These are phyloP conservation scores for Datisca glomerata DNA, from an alignment of 306 rosid genomes.

Conservation along the genomic window DNA sequence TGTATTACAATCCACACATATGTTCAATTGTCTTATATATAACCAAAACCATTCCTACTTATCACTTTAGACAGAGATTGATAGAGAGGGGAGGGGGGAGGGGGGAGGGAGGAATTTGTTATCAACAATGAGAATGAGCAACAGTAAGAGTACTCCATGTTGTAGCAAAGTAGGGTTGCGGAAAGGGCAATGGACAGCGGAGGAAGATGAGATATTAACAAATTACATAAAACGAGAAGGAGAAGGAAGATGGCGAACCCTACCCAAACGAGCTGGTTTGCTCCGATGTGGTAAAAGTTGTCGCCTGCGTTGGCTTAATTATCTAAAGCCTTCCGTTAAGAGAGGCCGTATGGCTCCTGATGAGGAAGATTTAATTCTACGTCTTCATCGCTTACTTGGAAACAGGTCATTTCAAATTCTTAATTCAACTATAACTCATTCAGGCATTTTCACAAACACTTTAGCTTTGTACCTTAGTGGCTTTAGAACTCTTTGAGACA, in stretches of 20 bases:
- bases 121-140: too few relatives aligned
- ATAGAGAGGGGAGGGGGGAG: too few relatives aligned
- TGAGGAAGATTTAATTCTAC: constrained; percentile 88
- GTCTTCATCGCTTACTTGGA: constrained; percentile 90
- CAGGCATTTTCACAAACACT: not conserved
- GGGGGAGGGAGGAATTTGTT: too few relatives aligned
- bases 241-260: constrained; percentile 77
- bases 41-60: too few relatives aligned
- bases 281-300: constrained; percentile 88
- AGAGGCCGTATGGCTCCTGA: constrained; percentile 86
- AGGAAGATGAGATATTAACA: constrained; percentile 47
- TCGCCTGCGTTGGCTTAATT: constrained; percentile 92
- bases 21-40: too few relatives aligned
- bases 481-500: not conserved
- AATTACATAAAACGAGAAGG: constrained; percentile 60
- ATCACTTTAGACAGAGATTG: too few relatives aligned
- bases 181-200: constrained; percentile 80
- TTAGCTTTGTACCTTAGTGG: too few relatives aligned
- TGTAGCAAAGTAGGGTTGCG: constrained; percentile 52
- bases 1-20: too few relatives aligned
- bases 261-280: constrained; percentile 63
- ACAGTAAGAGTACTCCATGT: too few relatives aligned
- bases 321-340: constrained; percentile 80
- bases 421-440: not conserved
- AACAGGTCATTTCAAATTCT: constrained; percentile 33